Evolutionary conservation across 352 stramenopile species (phyloP).

Genomic region (Pilasporangium apinafurcum): DNA sequence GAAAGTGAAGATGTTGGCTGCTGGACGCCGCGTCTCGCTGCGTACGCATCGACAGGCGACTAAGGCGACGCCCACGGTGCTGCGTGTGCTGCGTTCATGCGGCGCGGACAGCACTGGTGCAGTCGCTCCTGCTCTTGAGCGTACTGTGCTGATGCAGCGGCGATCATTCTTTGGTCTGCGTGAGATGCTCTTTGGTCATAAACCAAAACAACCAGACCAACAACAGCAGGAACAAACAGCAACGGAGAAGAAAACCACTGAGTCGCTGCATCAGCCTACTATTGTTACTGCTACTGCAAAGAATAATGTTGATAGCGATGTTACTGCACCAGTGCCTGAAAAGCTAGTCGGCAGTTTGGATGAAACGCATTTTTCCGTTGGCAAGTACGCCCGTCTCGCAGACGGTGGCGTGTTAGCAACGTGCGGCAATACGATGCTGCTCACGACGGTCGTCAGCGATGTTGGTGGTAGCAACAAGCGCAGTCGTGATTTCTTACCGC

Average conservation of each 20-base stretch:
- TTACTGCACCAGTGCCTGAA: conserved; percentile 1
- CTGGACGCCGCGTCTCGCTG: conserved; percentile 10
- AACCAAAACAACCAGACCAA: conserved; percentile 17
- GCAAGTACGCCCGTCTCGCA: conserved; percentile 79
- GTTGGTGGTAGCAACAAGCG: conserved; percentile 35
- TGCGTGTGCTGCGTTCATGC: no score
- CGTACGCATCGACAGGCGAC: conserved; percentile 4
- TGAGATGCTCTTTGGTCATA: conserved; percentile 56
- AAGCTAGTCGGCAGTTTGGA: conserved; percentile 44
- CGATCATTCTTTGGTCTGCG: conserved; percentile 60
- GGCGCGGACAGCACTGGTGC: neutral
- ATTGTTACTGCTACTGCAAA: neutral
- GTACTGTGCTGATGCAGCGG: conserved; percentile 13
- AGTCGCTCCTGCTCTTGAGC: neutral
- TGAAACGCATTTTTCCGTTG: conserved; percentile 47
- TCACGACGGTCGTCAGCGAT: conserved; percentile 80
- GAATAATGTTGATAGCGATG: no score
- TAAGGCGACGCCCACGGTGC: neutral
- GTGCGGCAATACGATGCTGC: conserved; percentile 80
- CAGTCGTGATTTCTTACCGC: conserved; percentile 75
- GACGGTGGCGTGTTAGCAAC: conserved; percentile 81
- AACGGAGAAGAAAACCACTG: conserved; percentile 4
- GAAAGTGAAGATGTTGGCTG: conserved; percentile 7
- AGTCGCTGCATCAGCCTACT: neutral
- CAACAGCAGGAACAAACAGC: conserved; percentile 13